Conservation (phyloP, 257 asterid genomes). For the Anisodus tanguticus region DNA sequence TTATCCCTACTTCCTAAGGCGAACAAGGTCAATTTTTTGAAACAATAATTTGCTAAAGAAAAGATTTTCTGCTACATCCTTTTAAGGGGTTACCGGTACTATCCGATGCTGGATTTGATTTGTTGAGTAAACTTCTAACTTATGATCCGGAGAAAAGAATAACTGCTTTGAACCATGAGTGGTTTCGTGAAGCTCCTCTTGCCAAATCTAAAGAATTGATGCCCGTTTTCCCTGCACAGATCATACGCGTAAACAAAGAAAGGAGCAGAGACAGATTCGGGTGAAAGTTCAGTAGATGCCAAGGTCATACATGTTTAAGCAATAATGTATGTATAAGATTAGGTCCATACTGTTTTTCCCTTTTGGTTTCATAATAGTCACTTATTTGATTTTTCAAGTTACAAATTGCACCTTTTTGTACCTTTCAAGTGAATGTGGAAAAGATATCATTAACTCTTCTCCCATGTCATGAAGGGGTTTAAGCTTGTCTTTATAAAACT, state of each 20-base stretch:
- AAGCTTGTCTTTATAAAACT: too few relatives aligned
- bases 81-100: constrained; percentile 69
- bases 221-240: constrained; percentile 86
- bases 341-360: too few relatives aligned
- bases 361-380: too few relatives aligned
- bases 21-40: constrained; percentile 67
- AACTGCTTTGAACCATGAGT: constrained; percentile 71
- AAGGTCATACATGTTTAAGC: neutral
- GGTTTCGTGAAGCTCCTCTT: constrained; percentile 82
- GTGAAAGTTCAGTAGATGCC: constrained; percentile 30
- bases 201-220: constrained; percentile 77
- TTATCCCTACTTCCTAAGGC: constrained; percentile 69
- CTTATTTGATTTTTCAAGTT: too few relatives aligned
- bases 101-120: constrained; percentile 84
- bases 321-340: too few relatives aligned
- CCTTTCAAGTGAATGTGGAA: too few relatives aligned
- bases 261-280: constrained; percentile 57
- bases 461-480: too few relatives aligned
- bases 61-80: constrained; percentile 65
- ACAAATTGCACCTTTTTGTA: too few relatives aligned
- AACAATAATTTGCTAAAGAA: constrained; percentile 50
- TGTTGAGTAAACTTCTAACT: constrained; percentile 71
- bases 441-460: too few relatives aligned
- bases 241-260: constrained; percentile 64
- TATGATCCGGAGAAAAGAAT: constrained; percentile 84